Evolutionary conservation across 768 basidiomycete genomes (phyloP), one percentile per base, ranked within the genome.

Genomic region (Antrodiella citrinella): DNA sequence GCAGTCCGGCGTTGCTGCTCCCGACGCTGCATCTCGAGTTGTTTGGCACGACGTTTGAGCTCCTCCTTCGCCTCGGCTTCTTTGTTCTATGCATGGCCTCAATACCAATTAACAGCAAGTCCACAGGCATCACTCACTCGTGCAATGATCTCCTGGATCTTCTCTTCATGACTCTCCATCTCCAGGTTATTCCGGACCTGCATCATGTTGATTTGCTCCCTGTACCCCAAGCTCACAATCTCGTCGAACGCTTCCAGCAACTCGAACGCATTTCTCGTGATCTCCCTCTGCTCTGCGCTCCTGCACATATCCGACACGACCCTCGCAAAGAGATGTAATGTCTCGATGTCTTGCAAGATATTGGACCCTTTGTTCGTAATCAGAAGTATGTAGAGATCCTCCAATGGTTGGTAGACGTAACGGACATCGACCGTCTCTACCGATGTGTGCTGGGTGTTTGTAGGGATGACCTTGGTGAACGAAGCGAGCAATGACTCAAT

Each of bases 351-450:
- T 72, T 96, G 96, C 35, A 99, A 73, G 60, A 98, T 98, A 62
- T 99, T 99, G n/a, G 90, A 92, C 5, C 91, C 90, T 67, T 96
- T 97, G 72, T 97, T 98, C 49, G 95, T 98, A 69, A 98, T 94
- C 56, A 98, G 77, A 57, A 98, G 77, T 53, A 98, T 95, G 69
- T 97, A 98, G 21, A 98, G 81, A 65, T 97, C 92, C 67, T 96
- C 93, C 43, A 97, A 78, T 0, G 93, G 92, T 62, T 96, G 93
- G 67, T 95, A 97, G 54, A 97, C 93, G 64, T 92, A 97, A 59
- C 93, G 87, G 46, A 95, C 93, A 67, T 99, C 92, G 35, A 87
- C 69, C 0, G 91, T 96, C 74, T 91, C 94, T 59, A 95, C 87
- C n/a, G 91, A 90, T 3, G 94, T 96, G 65, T 97, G 93, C 67